These are phyloP conservation scores for Letharia lupina DNA, from an alignment of 495 filamentous ascomycete species.

Conservation along the genomic window DNA sequence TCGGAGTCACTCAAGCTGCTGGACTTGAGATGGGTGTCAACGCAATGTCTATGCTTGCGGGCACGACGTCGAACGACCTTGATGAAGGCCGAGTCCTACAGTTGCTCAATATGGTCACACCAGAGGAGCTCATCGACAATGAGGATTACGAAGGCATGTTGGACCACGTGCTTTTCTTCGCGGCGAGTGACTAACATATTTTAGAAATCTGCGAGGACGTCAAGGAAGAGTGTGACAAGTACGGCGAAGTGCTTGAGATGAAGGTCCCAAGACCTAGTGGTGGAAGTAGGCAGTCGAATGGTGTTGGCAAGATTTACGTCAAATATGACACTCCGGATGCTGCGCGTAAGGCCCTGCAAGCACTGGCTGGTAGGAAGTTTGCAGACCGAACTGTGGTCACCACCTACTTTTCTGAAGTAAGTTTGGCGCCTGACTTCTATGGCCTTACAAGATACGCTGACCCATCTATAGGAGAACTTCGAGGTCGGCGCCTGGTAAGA, in stretches of 20 bases:
- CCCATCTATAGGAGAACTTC: conserved; percentile 56
- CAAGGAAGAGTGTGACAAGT: conserved; percentile 84
- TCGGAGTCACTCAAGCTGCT: conserved; percentile 82
- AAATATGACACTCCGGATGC: conserved; percentile 75
- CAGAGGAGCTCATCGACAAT: conserved; percentile 86
- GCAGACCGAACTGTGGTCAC: conserved; percentile 91
- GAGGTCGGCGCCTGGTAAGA: conserved; percentile 67
- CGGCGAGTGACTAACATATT: background rate
- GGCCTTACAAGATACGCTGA: conserved; percentile 5
- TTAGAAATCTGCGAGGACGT: conserved; percentile 92
- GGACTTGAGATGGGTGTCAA: conserved; percentile 93
- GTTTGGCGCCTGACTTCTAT: conserved; percentile 19
- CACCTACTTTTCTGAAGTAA: conserved; percentile 87
- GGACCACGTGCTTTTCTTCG: background rate
- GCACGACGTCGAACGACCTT: conserved; percentile 70
- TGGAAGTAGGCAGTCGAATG: conserved; percentile 69
- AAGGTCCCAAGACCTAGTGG: conserved; percentile 85
- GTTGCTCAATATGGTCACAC: conserved; percentile 94
- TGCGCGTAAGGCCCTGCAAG: conserved; percentile 73
- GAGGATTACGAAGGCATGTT: conserved; percentile 84
- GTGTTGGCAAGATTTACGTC: conserved; percentile 96
- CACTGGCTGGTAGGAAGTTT: conserved; percentile 89
- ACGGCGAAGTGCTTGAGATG: conserved; percentile 70
- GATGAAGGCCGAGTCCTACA: conserved; percentile 77
- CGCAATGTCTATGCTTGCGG: conserved; percentile 97